Percentiles rank a stretch among this genome's conserved stretches.
These are phyloP conservation scores for Aspergillus sp. DNA, from an alignment of 2,329 filamentous ascomycete species.

Conservation along the genomic window DNA sequence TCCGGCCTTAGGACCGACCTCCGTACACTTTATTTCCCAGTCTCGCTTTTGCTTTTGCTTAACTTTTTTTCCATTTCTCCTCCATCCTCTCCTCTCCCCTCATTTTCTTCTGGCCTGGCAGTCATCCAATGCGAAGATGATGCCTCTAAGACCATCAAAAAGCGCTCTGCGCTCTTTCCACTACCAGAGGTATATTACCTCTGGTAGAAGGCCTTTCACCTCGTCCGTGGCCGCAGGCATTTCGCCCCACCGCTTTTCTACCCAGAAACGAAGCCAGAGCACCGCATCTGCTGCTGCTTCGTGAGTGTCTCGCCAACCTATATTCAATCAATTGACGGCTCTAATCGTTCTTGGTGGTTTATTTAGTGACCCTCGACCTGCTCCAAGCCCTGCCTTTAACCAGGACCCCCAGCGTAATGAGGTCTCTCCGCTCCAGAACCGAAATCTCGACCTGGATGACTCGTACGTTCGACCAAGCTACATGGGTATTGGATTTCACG, in stretches of 20 bases:
- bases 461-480: conserved; percentile 54
- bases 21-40: conserved; percentile 3
- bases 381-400: conserved; percentile 59
- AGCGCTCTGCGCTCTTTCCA: conserved; percentile 45
- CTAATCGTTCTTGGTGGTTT: not conserved
- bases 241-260: conserved; percentile 42
- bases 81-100: conserved; percentile 10
- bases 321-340: not conserved
- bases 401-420: conserved; percentile 55
- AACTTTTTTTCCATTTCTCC: conserved; percentile 16
- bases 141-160: conserved; percentile 47
- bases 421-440: conserved; percentile 63
- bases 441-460: conserved; percentile 66
- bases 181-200: conserved; percentile 35
- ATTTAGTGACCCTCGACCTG: conserved; percentile 52
- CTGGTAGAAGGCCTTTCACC: conserved; percentile 38
- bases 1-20: not conserved
- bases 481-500: not conserved
- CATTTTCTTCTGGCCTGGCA: conserved; percentile 27
- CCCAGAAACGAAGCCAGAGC: conserved; percentile 43
- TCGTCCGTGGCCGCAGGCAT: conserved; percentile 40
- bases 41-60: conserved; percentile 14
- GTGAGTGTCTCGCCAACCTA: conserved; percentile 41
- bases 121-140: conserved; percentile 39
- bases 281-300: conserved; percentile 47